Conservation (phyloP, 371 early-diverging fungal genomes). For the Rhizopus stolonifer region DNA sequence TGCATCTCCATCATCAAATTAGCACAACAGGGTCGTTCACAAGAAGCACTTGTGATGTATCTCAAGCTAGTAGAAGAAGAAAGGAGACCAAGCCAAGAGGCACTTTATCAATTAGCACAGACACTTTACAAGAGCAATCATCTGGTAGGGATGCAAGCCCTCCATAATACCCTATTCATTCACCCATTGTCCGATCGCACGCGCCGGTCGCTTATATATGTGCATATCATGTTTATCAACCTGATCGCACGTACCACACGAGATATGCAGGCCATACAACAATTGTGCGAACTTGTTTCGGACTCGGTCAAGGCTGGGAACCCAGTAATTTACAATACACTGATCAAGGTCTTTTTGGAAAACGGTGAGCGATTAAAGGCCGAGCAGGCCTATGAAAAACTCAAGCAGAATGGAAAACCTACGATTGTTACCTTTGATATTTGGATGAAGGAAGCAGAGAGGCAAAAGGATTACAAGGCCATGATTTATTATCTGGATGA, state of each 20-base stretch:
- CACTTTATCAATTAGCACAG: conserved; percentile 18
- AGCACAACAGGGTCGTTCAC: conserved; percentile 10
- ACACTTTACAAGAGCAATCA: conserved; percentile 13
- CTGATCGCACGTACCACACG: conserved; percentile 14
- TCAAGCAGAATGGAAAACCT: conserved; percentile 5
- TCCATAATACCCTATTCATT: conserved; percentile 21
- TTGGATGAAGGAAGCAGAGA: conserved; percentile 21
- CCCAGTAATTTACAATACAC: conserved; percentile 19
- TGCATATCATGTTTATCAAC: conserved; percentile 29
- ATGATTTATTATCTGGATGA: conserved; percentile 15
- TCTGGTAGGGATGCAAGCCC: conserved; percentile 17
- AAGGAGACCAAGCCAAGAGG: conserved; percentile 23
- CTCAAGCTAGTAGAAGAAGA: conserved; percentile 13
- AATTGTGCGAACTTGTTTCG: conserved; percentile 19
- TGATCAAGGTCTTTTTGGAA: conserved; percentile 17
- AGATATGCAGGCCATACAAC: conserved; percentile 14
- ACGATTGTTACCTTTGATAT: conserved; percentile 16
- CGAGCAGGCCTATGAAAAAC: conserved; percentile 1
- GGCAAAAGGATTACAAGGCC: conserved; percentile 4
- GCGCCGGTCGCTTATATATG: conserved; percentile 13
- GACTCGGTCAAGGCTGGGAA: background rate
- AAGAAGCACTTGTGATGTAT: conserved; percentile 20
- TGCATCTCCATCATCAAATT: conserved; percentile 21
- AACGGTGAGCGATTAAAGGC: conserved; percentile 7
- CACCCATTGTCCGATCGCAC: background rate